These are phyloP conservation scores for Aspergillus hancockii DNA, from an alignment of 495 filamentous ascomycete species.

Conservation along the genomic window DNA sequence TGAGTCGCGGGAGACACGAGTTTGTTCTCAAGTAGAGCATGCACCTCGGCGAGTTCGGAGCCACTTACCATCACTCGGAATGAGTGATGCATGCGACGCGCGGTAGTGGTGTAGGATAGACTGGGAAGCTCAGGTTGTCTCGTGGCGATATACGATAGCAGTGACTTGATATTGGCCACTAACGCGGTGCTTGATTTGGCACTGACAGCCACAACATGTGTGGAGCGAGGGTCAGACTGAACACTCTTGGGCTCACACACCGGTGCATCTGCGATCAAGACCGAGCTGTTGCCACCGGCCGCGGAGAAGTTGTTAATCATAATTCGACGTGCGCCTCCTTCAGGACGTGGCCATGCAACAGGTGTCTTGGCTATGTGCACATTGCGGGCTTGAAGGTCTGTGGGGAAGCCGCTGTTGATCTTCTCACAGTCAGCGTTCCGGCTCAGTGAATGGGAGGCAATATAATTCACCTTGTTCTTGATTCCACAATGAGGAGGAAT, in stretches of 20 bases:
- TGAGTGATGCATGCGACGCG: constrained; percentile 74
- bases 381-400: constrained; percentile 68
- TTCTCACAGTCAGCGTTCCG: constrained; percentile 67
- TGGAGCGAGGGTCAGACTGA: constrained; percentile 54
- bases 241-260: constrained; percentile 25
- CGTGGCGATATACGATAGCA: neutral
- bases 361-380: constrained; percentile 63
- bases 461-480: constrained; percentile 64
- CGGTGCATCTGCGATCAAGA: constrained; percentile 55
- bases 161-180: neutral
- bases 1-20: constrained; percentile 1
- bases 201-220: constrained; percentile 48
- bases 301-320: constrained; percentile 68
- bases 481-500: constrained; percentile 86
- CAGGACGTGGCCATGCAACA: constrained; percentile 60
- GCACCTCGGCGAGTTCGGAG: constrained; percentile 22
- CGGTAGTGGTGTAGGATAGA: constrained; percentile 77
- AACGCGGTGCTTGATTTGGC: neutral
- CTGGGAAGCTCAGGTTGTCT: constrained; percentile 24
- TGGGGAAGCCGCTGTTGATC: constrained; percentile 53
- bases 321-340: constrained; percentile 60
- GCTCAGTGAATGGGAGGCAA: constrained; percentile 65
- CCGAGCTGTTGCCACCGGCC: constrained; percentile 52
- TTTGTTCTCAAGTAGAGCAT: neutral
- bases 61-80: constrained; percentile 64